These are phyloP conservation scores for Nannochloropsis gaditana DNA, from an alignment of 108 stramenopile genomes.

Conservation along the genomic window DNA sequence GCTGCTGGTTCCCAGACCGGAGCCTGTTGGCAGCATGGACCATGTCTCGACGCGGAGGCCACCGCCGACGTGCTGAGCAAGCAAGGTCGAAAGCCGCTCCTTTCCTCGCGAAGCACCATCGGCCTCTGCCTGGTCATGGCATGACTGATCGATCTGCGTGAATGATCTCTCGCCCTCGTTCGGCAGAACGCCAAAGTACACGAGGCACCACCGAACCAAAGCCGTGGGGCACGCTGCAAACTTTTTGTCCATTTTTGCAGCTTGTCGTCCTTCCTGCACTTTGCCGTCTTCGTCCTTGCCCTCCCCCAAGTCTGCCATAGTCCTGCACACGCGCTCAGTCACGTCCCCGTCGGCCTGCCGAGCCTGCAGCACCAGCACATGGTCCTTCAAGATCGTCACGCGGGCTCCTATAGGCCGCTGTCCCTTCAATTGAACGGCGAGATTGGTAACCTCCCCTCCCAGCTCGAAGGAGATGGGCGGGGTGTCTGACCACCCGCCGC, in stretches of 20 bases:
- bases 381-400: slow-evolving; percentile 21
- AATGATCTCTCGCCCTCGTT: slow-evolving; percentile 27
- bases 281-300: slow-evolving; percentile 23
- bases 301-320: slow-evolving; percentile 18
- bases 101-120: neutral
- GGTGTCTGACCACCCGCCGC: slow-evolving; percentile 49
- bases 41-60: slow-evolving; percentile 46
- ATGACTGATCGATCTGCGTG: neutral
- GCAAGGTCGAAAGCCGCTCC: slow-evolving; percentile 22
- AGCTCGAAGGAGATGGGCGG: slow-evolving; percentile 48
- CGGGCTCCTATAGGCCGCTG: slow-evolving; percentile 39
- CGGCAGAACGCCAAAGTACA: slow-evolving; percentile 19
- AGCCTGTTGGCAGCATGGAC: slow-evolving; percentile 42
- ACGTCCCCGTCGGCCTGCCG: slow-evolving; percentile 24
- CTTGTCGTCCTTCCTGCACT: neutral
- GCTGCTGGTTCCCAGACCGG: slow-evolving; percentile 50
- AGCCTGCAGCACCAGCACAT: slow-evolving; percentile 28
- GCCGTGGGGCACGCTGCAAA: neutral
- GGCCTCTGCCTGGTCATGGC: neutral
- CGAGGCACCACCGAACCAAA: slow-evolving; percentile 31
- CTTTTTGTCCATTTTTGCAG: neutral
- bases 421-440: slow-evolving; percentile 40
- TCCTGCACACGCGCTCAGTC: slow-evolving; percentile 12
- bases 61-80: slow-evolving; percentile 27
- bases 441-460: slow-evolving; percentile 43